Percentiles rank a stretch among this genome's conserved stretches.
Evolutionary conservation across 768 basidiomycete genomes (phyloP).

Genomic region (Leccinum boreale): DNA sequence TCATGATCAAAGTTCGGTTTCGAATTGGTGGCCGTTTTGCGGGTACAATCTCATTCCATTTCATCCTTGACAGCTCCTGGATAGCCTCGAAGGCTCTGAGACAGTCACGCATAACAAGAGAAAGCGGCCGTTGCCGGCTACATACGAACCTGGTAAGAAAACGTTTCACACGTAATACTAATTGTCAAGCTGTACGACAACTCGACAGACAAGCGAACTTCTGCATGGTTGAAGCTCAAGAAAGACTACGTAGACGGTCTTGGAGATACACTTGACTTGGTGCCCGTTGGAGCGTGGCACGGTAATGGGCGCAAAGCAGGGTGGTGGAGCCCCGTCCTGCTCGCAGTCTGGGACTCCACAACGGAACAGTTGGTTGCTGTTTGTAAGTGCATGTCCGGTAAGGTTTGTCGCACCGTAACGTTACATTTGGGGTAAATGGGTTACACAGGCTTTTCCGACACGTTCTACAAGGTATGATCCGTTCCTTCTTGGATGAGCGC

Average conservation of each 20-base stretch:
- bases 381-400: conserved; percentile 89
- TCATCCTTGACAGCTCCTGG: conserved; percentile 53
- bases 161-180: background rate
- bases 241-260: conserved; percentile 84
- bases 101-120: conserved; percentile 36
- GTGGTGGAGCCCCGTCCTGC: conserved; percentile 91
- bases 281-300: conserved; percentile 83
- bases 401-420: conserved; percentile 15
- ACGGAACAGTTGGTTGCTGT: conserved; percentile 66
- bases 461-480: conserved; percentile 63
- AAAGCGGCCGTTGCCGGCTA: conserved; percentile 72
- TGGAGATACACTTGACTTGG: conserved; percentile 71
- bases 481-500: background rate
- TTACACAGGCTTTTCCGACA: conserved; percentile 73
- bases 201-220: conserved; percentile 69
- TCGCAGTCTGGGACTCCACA: conserved; percentile 70
- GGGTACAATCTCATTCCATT: background rate
- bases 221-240: conserved; percentile 89
- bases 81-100: conserved; percentile 44
- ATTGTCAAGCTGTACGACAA: background rate
- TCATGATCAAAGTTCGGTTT: conserved; percentile 80
- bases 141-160: conserved; percentile 71
- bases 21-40: background rate
- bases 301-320: conserved; percentile 84
- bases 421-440: conserved; percentile 1